Conservation (phyloP, 2,329 filamentous ascomycete species). For the Aureobasidium vineae region DNA sequence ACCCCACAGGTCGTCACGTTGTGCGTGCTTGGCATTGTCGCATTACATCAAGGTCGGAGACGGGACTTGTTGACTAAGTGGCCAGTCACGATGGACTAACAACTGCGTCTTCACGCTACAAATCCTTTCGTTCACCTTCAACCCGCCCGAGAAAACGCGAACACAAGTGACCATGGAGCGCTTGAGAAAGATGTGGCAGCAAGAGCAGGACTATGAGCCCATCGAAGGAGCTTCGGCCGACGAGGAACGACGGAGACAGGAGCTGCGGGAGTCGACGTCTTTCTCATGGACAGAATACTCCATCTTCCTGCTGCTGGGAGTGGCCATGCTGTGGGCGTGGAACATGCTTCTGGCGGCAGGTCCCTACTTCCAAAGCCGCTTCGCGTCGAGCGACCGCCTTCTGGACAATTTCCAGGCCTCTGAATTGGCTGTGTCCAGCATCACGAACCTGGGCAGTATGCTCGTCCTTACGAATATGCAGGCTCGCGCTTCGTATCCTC, state of each 20-base stretch:
- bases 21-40: slow-evolving; percentile 5
- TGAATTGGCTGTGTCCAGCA: slow-evolving; percentile 80
- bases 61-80: background rate
- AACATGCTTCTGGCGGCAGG: slow-evolving; percentile 98
- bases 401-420: slow-evolving; percentile 82
- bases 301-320: slow-evolving; percentile 79
- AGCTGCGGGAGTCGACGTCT: background rate
- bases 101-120: background rate
- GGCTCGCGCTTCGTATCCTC: slow-evolving; percentile 78
- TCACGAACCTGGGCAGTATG: slow-evolving; percentile 76
- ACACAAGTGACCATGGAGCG: slow-evolving; percentile 30
- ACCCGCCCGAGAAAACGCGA: background rate
- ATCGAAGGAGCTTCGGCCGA: slow-evolving; percentile 32
- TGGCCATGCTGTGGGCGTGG: slow-evolving; percentile 98
- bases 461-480: slow-evolving; percentile 77
- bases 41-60: slow-evolving; percentile 8
- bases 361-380: slow-evolving; percentile 86
- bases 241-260: slow-evolving; percentile 28
- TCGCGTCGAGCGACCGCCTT: slow-evolving; percentile 68
- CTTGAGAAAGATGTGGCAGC: slow-evolving; percentile 34
- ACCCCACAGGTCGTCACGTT: background rate
- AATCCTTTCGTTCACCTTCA: background rate
- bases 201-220: slow-evolving; percentile 37
- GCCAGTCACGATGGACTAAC: background rate
- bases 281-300: slow-evolving; percentile 87